Evolutionary conservation across 2,329 filamentous ascomycete species (phyloP).

Genomic region (Neopestalotiopsis rosae): DNA sequence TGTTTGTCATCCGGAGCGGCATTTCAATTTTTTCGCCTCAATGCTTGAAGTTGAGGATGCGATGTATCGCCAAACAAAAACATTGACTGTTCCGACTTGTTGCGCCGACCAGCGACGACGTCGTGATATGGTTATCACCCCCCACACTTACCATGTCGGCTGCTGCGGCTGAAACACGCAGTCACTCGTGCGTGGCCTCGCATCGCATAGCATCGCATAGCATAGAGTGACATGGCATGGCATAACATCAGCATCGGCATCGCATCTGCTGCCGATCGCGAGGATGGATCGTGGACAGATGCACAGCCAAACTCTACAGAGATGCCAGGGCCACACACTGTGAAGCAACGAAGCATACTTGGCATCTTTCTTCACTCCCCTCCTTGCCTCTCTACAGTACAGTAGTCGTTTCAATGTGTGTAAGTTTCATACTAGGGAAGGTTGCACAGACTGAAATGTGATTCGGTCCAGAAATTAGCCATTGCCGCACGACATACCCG

Average conservation of each 20-base stretch:
- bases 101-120: background rate
- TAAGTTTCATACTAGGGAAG: conserved; percentile 1
- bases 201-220: background rate
- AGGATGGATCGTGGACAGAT: background rate
- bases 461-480: background rate
- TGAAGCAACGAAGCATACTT: background rate
- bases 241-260: background rate
- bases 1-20: background rate
- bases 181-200: background rate
- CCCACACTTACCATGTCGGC: too few relatives aligned
- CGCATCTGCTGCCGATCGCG: background rate
- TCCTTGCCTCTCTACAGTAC: too few relatives aligned
- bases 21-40: background rate
- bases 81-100: background rate
- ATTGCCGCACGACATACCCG: conserved; percentile 2
- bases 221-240: background rate
- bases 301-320: background rate
- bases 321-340: background rate
- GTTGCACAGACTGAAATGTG: background rate
- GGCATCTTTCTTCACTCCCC: background rate
- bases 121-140: background rate
- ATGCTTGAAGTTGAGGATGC: background rate
- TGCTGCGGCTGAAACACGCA: background rate
- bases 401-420: background rate
- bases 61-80: background rate